Conservation (phyloP, 257 asterid genomes). For the Nicotiana noctiflora region DNA sequence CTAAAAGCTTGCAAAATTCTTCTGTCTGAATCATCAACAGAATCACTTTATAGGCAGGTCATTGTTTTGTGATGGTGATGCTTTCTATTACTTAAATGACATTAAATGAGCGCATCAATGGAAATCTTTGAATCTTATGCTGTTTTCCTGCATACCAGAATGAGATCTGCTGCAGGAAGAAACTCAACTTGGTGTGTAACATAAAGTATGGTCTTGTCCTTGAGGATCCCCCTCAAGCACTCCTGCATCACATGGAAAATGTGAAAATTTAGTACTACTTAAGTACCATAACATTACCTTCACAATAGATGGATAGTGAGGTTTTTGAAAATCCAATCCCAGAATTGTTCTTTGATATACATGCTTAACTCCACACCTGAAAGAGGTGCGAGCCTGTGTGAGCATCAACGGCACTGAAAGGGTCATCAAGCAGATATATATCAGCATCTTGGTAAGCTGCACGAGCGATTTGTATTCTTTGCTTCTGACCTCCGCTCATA, state of each 20-base stretch:
- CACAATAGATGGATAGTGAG: not conserved
- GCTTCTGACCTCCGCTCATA: slow-evolving; percentile 98
- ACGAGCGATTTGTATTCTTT: slow-evolving; percentile 88
- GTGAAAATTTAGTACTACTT: not conserved
- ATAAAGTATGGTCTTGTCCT: slow-evolving; percentile 76
- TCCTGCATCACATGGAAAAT: slow-evolving; percentile 38
- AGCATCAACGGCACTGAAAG: slow-evolving; percentile 96
- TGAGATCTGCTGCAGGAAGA: slow-evolving; percentile 95
- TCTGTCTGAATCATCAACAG: not conserved
- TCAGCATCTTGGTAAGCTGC: slow-evolving; percentile 93
- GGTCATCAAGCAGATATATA: slow-evolving; percentile 87
- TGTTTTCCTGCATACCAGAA: slow-evolving; percentile 44
- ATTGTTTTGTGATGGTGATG: not conserved
- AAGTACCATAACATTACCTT: not conserved
- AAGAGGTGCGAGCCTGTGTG: slow-evolving; percentile 88
- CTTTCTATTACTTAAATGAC: not conserved
- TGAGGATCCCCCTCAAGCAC: slow-evolving; percentile 84
- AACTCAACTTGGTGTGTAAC: slow-evolving; percentile 95
- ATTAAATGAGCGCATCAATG: not conserved
- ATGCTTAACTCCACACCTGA: slow-evolving; percentile 36
- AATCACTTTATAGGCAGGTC: not conserved
- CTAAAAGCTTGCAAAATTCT: not conserved
- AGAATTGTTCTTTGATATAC: slow-evolving; percentile 1
- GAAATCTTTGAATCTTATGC: not conserved
- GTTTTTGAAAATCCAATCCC: not conserved